phyloP scores from a whole-genome alignment of 805 yeast species.

The Starmera dryadoides region DNA sequence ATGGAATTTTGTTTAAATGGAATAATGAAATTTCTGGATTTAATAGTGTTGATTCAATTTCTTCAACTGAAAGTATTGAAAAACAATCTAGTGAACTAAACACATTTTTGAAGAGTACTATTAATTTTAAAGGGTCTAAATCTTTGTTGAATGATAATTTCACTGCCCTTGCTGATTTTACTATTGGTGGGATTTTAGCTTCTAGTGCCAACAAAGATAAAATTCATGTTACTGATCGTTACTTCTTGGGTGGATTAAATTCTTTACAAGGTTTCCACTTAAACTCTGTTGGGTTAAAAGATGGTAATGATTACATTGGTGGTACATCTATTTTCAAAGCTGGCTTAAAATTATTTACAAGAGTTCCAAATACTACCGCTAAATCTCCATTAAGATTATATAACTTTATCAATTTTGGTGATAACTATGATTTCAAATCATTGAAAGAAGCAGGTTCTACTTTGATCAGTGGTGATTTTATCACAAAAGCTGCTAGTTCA shows the following conservation, averaged over 20 bases:
- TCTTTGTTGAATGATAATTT: constrained; percentile 37
- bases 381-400: constrained; percentile 52
- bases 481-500: constrained; percentile 33
- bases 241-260: constrained; percentile 63
- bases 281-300: constrained; percentile 49
- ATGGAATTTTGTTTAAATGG: constrained; percentile 34
- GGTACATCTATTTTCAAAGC: constrained; percentile 46
- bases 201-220: constrained; percentile 22
- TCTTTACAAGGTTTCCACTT: constrained; percentile 59
- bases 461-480: constrained; percentile 13
- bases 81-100: constrained; percentile 23
- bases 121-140: constrained; percentile 20
- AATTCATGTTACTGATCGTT: constrained; percentile 62
- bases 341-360: constrained; percentile 43
- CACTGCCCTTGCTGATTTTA: constrained; percentile 39
- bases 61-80: constrained; percentile 19
- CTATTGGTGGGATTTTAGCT: constrained; percentile 44
- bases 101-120: constrained; percentile 14
- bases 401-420: constrained; percentile 53
- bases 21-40: constrained; percentile 35
- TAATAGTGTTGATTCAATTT: constrained; percentile 23
- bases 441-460: constrained; percentile 11
- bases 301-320: constrained; percentile 42
- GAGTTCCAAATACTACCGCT: constrained; percentile 41
- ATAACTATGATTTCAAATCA: constrained; percentile 24